Conservation (phyloP, 208 protist species). For the Leishmania major region DNA sequence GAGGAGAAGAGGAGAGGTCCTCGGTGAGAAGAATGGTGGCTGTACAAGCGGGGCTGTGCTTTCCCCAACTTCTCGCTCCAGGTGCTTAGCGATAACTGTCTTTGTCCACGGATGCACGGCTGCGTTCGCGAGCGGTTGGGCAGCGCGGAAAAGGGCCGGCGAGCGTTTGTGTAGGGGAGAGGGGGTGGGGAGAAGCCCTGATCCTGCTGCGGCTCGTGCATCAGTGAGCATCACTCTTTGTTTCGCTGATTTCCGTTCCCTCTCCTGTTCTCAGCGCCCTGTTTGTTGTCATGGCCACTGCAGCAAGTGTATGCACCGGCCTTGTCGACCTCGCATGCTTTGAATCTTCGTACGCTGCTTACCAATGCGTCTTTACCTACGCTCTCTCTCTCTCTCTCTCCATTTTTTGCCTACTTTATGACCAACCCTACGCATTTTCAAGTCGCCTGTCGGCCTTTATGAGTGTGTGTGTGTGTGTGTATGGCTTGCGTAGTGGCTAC, state of each 20-base stretch:
- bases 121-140: neutral
- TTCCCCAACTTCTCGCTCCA: neutral
- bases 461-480: neutral
- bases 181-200: neutral
- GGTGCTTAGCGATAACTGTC: neutral
- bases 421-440: neutral
- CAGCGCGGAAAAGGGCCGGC: neutral
- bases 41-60: neutral
- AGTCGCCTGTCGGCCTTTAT: neutral
- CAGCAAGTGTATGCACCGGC: neutral
- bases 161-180: too few relatives aligned
- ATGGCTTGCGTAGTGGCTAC: neutral
- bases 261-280: neutral
- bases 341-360: neutral
- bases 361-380: neutral
- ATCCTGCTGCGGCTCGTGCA: neutral
- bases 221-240: neutral
- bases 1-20: neutral
- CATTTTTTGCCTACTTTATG: neutral
- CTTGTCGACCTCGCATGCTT: neutral
- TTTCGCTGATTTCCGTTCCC: neutral
- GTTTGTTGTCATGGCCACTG: neutral
- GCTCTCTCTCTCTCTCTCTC: conserved; percentile 2
- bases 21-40: neutral
- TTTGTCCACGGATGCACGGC: neutral